Evolutionary conservation across 176 grass and related monocot genomes (phyloP).

Genomic region (Oryza longistaminata): DNA sequence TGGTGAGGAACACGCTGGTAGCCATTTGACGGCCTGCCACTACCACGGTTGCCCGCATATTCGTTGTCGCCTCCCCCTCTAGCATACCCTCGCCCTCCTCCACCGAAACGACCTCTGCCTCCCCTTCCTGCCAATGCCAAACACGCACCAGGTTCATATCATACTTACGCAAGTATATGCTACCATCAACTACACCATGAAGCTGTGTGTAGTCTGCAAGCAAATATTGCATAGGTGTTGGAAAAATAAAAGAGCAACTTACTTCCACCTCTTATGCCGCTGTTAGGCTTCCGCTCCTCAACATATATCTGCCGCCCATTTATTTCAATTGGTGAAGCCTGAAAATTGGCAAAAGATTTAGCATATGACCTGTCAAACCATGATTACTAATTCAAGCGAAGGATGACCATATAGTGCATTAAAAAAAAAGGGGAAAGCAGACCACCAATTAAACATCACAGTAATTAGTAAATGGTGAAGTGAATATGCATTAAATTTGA

Average conservation of each 20-base stretch:
- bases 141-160: not conserved
- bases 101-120: constrained; percentile 53
- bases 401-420: not conserved
- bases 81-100: constrained; percentile 39
- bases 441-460: not conserved
- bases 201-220: not conserved
- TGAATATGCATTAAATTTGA: not conserved
- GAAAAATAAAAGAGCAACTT: constrained; percentile 24
- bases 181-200: not conserved
- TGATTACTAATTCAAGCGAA: not conserved
- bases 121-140: constrained; percentile 58
- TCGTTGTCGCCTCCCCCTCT: constrained; percentile 46
- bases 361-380: not conserved
- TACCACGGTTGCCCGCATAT: constrained; percentile 43
- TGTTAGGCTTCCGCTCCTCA: constrained; percentile 84
- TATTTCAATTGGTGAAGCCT: constrained; percentile 83
- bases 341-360: constrained; percentile 14
- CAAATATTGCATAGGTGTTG: not conserved
- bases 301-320: constrained; percentile 88
- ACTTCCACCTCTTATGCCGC: constrained; percentile 79
- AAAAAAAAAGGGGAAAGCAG: not conserved
- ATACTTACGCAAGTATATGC: not conserved
- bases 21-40: constrained; percentile 49
- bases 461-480: not conserved
- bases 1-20: constrained; percentile 47